Base-by-base conservation (phyloP, 2,329 filamentous ascomycete genomes). In the Exserohilum turcica region DNA sequence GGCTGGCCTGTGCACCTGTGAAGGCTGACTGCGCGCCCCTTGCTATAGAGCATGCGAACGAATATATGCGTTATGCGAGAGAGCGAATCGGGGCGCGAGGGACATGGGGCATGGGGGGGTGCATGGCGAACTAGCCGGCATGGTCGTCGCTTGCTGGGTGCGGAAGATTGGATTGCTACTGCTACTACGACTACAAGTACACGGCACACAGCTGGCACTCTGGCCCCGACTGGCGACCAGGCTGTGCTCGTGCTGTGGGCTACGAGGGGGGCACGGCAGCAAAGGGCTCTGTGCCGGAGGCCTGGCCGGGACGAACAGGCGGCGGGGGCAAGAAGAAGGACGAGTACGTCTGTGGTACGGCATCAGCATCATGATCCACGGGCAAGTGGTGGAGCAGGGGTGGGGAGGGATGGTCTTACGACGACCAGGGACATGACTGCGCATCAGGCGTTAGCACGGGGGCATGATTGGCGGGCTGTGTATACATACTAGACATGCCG, bases 401-500 rank as follows among this genome's bases (percentile, higher is more conserved):
- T 28, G 32, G 36, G 40, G 46, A n/a, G 19, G 35, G 29, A 27
- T 33, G 28, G 52, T 75, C 77, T 67, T 69, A 79, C 77, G 42
- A 80, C 77, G 28, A 73, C 66, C 32, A 80, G 66, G 24, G 78
- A 77, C 74, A 81, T 75, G 54, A 77, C 71, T 75, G 56, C 13
- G 39, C 40, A 16, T 16, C 21, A 21, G 7, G 21, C 21, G 49
- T 67, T 56, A 65, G 61, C 32, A 46, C 21, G 3, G 12, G 10
- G 35, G 21, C 15, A 33, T 15, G 16, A 8, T 3, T 5, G 12
- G 18, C 21, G 15, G 12, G 33, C n/a, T 36, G 21, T 28, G 37
- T 1, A 15, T n/a, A 83, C 86, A 67, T 80, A 91, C 89, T 68
- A 16, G 90, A 86, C 89, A 95, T 94, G 74, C 86, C 83, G 50